phyloP scores from a whole-genome alignment of 1,284 basidiomycete species.

The Waitea zeae region DNA sequence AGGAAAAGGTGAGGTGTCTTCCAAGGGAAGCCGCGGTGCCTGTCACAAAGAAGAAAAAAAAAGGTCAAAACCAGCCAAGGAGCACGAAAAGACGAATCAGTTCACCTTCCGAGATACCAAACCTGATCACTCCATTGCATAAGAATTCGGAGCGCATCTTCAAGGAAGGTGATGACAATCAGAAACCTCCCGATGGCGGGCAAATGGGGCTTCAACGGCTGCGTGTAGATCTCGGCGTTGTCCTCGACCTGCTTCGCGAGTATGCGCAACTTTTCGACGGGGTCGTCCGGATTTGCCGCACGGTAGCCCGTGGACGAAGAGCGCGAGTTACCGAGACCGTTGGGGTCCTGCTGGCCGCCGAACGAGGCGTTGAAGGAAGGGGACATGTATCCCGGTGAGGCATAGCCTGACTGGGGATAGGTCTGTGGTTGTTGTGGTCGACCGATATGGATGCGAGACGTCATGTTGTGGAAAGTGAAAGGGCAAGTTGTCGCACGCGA shows the following conservation, averaged over 20 bases:
- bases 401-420: constrained; percentile 22
- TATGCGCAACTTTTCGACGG: constrained; percentile 69
- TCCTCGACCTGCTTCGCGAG: constrained; percentile 80
- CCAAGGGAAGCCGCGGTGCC: constrained; percentile 91
- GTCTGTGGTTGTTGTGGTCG: constrained; percentile 52
- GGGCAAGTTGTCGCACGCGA: too few species aligned
- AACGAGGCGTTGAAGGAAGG: too few species aligned
- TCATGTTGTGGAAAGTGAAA: too few species aligned
- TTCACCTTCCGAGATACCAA: constrained; percentile 88
- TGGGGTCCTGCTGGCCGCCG: constrained; percentile 59
- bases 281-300: constrained; percentile 64
- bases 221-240: constrained; percentile 80
- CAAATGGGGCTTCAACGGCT: constrained; percentile 89
- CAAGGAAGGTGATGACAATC: constrained; percentile 96
- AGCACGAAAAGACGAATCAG: constrained; percentile 16
- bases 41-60: too few species aligned
- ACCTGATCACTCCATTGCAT: constrained; percentile 95
- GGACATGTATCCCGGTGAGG: constrained; percentile 21
- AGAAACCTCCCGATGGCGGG: constrained; percentile 92
- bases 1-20: constrained; percentile 91
- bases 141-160: constrained; percentile 87
- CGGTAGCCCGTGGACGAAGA: constrained; percentile 55
- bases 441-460: constrained; percentile 68
- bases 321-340: constrained; percentile 53
- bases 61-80: constrained; percentile 5